These are phyloP conservation scores for Gloeopeniophorella convolvens DNA, from an alignment of 768 basidiomycete species.

Conservation along the genomic window DNA sequence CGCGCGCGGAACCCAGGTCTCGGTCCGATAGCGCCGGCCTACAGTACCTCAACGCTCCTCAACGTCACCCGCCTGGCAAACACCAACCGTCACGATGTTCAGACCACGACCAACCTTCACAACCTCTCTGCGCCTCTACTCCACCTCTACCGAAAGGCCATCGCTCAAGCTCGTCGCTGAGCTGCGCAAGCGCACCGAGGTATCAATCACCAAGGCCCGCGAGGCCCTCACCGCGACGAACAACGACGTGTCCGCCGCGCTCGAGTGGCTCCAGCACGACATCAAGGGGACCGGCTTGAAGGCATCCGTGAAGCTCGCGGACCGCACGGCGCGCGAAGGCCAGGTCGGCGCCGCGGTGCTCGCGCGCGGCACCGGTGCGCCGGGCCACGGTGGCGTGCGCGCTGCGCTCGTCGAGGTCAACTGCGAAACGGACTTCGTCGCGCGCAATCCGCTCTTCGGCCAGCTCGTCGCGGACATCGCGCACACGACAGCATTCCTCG, in stretches of 20 bases:
- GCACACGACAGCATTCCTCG: slow-evolving; percentile 72
- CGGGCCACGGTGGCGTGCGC: slow-evolving; percentile 44
- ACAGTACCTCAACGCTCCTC: too few species aligned
- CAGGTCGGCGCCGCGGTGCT: slow-evolving; percentile 72
- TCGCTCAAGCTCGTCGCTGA: slow-evolving; percentile 77
- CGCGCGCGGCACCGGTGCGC: slow-evolving; percentile 47
- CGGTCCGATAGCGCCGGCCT: too few species aligned
- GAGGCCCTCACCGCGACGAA: slow-evolving; percentile 74
- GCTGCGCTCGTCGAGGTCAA: slow-evolving; percentile 89
- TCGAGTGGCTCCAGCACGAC: slow-evolving; percentile 79
- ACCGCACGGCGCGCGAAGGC: slow-evolving; percentile 71
- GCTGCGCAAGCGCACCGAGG: slow-evolving; percentile 73
- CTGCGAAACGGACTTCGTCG: slow-evolving; percentile 97
- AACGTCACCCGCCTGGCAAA: neutral
- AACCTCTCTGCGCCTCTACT: slow-evolving; percentile 39
- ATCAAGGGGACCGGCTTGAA: slow-evolving; percentile 60
- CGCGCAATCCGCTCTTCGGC: slow-evolving; percentile 75
- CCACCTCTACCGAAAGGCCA: slow-evolving; percentile 47
- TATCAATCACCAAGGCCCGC: slow-evolving; percentile 82
- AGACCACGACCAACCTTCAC: neutral
- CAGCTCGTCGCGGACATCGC: slow-evolving; percentile 73
- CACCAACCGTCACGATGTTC: slow-evolving; percentile 6
- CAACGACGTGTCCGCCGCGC: slow-evolving; percentile 67
- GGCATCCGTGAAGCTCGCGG: slow-evolving; percentile 79
- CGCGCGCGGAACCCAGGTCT: too few species aligned